These are phyloP conservation scores for Furcasterigmium furcatum DNA, from an alignment of 2,329 filamentous ascomycete species.

Conservation along the genomic window DNA sequence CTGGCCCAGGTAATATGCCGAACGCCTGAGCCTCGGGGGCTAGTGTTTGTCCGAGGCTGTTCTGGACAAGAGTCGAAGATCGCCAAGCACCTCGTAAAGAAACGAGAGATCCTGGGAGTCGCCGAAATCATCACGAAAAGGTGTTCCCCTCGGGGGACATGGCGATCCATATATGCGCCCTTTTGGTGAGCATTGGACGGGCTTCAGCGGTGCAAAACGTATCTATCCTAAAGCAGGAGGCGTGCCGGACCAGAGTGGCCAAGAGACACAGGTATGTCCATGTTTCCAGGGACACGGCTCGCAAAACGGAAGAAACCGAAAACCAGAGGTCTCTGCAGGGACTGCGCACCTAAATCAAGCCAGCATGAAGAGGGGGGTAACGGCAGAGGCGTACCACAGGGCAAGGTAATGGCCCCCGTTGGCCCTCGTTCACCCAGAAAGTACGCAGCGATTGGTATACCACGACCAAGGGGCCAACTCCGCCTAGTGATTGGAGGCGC, in stretches of 20 bases:
- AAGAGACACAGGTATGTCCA: not conserved
- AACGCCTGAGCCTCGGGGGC: too few relatives aligned
- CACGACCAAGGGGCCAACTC: too few relatives aligned
- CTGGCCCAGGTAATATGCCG: too few relatives aligned
- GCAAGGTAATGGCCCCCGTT: too few relatives aligned
- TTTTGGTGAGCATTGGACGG: not conserved
- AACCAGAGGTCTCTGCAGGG: not conserved
- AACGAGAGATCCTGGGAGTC: not conserved
- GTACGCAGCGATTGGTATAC: too few relatives aligned
- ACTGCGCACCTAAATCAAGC: not conserved
- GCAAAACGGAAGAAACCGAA: not conserved
- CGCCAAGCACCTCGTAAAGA: not conserved
- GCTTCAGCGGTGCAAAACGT: not conserved
- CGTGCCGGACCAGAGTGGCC: not conserved
- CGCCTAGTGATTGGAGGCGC: too few relatives aligned
- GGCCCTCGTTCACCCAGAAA: too few relatives aligned
- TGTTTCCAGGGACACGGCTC: conserved; percentile 4
- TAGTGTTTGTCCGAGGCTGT: too few relatives aligned
- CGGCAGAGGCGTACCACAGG: not conserved
- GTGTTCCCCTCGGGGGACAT: not conserved
- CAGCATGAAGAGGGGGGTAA: not conserved
- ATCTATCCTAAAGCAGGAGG: not conserved
- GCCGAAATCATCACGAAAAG: not conserved
- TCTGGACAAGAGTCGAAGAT: not conserved
- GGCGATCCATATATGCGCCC: not conserved